Percentiles rank a stretch among this genome's conserved stretches.
phyloP scores from a whole-genome alignment of 2,329 filamentous ascomycete species.

The Trichoderma atroviride region DNA sequence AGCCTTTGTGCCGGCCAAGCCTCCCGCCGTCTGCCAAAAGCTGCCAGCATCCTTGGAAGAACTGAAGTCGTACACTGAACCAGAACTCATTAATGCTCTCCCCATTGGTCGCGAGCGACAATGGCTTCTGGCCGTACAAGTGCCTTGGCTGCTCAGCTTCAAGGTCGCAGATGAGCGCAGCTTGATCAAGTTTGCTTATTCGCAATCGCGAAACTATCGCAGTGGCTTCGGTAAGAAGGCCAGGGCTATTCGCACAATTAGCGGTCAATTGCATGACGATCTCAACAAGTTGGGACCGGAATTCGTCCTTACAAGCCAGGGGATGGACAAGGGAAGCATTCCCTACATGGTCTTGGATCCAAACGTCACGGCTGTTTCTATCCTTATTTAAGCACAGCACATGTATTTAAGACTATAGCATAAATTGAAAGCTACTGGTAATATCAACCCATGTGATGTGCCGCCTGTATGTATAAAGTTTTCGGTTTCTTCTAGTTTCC shows the following conservation, averaged over 20 bases:
- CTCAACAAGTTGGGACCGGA: neutral
- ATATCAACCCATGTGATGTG: too few species aligned
- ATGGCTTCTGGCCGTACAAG: conserved; percentile 50
- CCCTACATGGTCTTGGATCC: conserved; percentile 47
- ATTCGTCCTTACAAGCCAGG: conserved; percentile 38
- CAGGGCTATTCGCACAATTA: neutral
- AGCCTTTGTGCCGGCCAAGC: conserved; percentile 50
- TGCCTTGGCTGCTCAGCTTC: conserved; percentile 51
- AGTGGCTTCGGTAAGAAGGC: neutral
- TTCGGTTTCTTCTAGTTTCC: too few species aligned
- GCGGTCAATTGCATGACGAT: neutral
- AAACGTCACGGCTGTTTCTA: conserved; percentile 42
- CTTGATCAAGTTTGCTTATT: conserved; percentile 46
- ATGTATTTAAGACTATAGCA: neutral
- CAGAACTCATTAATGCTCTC: conserved; percentile 34
- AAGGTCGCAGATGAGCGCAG: conserved; percentile 45
- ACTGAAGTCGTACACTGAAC: neutral
- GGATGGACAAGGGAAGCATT: conserved; percentile 40
- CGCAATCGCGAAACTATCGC: conserved; percentile 39
- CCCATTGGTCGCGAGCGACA: conserved; percentile 46
- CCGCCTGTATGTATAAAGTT: too few species aligned
- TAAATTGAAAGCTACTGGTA: too few species aligned
- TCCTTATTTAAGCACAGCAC: conserved; percentile 28
- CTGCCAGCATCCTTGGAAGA: conserved; percentile 33
- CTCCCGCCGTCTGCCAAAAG: conserved; percentile 41